These are phyloP conservation scores for Aspergillus terreus DNA, from an alignment of 2,329 filamentous ascomycete species.

Conservation along the genomic window DNA sequence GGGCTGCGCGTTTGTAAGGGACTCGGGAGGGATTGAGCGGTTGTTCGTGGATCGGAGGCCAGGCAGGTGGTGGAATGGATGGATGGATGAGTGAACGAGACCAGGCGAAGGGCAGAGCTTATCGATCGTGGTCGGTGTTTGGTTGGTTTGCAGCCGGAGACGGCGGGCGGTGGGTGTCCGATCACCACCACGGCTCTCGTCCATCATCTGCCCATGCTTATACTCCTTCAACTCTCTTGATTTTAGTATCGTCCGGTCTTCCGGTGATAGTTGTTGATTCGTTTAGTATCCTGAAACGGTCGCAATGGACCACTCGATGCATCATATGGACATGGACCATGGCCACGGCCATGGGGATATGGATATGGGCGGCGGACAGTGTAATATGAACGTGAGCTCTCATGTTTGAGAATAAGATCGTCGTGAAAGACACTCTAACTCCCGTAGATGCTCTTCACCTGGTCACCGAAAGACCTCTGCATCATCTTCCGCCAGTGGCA, in stretches of 20 bases:
- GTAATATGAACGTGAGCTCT: conserved; percentile 76
- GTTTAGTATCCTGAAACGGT: not conserved
- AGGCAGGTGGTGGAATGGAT: not conserved
- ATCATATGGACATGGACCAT: conserved; percentile 43
- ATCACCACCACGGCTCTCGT: not conserved
- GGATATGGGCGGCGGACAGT: conserved; percentile 60
- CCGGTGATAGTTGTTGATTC: not conserved
- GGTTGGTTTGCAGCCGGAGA: conserved; percentile 30
- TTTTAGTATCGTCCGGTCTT: too few relatives aligned
- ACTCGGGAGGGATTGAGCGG: not conserved
- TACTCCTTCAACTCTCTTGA: not conserved
- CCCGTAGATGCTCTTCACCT: conserved; percentile 91
- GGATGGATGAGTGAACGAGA: not conserved
- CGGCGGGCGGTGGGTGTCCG: conserved; percentile 1
- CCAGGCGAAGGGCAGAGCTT: conserved; percentile 7
- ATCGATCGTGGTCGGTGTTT: conserved; percentile 22
- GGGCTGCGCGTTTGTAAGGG: not conserved
- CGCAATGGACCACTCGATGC: conserved; percentile 37
- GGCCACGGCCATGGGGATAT: conserved; percentile 48
- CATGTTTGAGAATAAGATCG: not conserved
- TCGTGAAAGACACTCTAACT: conserved; percentile 3
- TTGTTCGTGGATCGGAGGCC: not conserved
- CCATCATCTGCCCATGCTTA: not conserved
- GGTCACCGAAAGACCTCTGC: conserved; percentile 89
- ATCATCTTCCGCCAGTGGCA: conserved; percentile 94